Base-by-base conservation (phyloP, 2,329 filamentous ascomycete species). In the Fusarium ambrosium region DNA sequence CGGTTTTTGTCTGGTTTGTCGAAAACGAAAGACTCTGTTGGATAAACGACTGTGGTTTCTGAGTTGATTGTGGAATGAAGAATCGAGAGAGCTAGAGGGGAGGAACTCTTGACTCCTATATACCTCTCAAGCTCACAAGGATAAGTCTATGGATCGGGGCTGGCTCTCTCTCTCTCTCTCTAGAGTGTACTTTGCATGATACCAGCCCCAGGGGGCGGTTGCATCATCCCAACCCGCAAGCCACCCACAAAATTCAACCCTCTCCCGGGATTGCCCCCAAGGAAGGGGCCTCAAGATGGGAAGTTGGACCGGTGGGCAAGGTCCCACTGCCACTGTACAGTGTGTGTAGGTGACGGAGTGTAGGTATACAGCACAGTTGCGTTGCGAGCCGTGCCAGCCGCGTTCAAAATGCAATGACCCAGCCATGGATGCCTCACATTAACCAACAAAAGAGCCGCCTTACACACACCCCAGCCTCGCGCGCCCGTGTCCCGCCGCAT, bases 131-230 rank as follows among this genome's bases (percentile, higher is more conserved):
- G 37, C 41, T 66, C 68, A 65, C 72, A 74, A 48, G 43, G 43
- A 48, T 48, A 48, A 64, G 61, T 32, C 29, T 36, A 36, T 14
- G 13, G 72, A 72, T 74, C 53, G 68, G 53, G 48, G 34, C 29
- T 32, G 32, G 11, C 11, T 34, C 32, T 34, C 32, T 34, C 32
- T 34, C 32, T 14, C 13, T 36, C 34, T 36, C 71, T 27, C 59
- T 34, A 32, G 45, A 32, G 68, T 69, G 59, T 39, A 55, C 55
- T 66, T 53, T 53, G 32, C 70, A 72, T 72, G 70, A 72, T 66
- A 69, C 61, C 65, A 73, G 70, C 70, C 71, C 71, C 72, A 62
- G 72, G 72, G 72, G 72, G 72, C 72, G 72, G 72, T 74, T 75
- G 72, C 72, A 74, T 75, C 72, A 74, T 72, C 72, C 72, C 62